Percentiles rank a stretch among this genome's conserved stretches.
Conservation (phyloP, 140 eudicot species). For the Cichorium intybus region DNA sequence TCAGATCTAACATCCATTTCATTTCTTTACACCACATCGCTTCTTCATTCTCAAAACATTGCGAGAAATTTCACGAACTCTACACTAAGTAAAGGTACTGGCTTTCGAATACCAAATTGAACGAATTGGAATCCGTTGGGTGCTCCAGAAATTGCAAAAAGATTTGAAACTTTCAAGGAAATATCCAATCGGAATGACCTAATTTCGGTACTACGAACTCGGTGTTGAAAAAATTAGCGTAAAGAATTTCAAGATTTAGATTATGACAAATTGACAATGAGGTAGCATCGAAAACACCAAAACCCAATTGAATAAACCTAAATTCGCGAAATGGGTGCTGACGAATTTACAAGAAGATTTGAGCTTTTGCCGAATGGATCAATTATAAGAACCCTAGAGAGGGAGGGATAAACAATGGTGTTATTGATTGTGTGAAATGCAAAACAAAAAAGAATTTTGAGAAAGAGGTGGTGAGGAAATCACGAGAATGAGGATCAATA, state of each 20-base stretch:
- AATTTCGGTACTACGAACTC: slow-evolving; percentile 8
- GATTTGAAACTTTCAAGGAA: not conserved
- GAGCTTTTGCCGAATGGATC: slow-evolving; percentile 27
- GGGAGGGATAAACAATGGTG: slow-evolving; percentile 29
- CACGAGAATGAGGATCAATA: slow-evolving; percentile 37
- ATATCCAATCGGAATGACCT: not conserved
- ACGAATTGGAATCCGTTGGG: slow-evolving; percentile 30
- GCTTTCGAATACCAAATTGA: slow-evolving; percentile 11
- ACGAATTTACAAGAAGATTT: slow-evolving; percentile 22
- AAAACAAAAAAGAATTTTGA: slow-evolving; percentile 18
- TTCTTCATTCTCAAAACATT: slow-evolving; percentile 46
- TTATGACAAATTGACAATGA: slow-evolving; percentile 15
- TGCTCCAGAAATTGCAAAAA: slow-evolving; percentile 14
- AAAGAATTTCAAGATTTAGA: slow-evolving; percentile 25
- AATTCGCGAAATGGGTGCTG: slow-evolving; percentile 26
- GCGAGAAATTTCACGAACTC: not conserved
- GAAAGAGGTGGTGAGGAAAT: slow-evolving; percentile 37
- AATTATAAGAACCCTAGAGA: slow-evolving; percentile 37
- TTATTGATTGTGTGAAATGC: slow-evolving; percentile 24
- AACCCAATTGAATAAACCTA: slow-evolving; percentile 4
- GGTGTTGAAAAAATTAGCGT: slow-evolving; percentile 15
- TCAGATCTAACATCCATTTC: slow-evolving; percentile 89
- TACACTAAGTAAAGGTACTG: not conserved
- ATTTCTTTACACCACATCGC: slow-evolving; percentile 52
- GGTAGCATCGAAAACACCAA: slow-evolving; percentile 6